Evolutionary conservation across 768 basidiomycete genomes (phyloP).

Genomic region (Pleurotus tuoliensis): DNA sequence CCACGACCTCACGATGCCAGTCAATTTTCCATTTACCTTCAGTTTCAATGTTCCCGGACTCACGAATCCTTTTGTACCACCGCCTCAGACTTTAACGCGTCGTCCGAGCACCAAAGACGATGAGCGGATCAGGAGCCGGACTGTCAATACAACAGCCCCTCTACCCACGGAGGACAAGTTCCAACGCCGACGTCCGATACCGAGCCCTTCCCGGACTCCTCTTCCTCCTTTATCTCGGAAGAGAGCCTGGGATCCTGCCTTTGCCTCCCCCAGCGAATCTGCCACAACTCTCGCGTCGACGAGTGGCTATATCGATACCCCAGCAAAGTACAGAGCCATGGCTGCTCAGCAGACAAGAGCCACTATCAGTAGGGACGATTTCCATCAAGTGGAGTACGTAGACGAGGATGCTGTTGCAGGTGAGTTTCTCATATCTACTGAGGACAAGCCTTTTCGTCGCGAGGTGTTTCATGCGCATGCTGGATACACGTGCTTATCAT

Average conservation of each 20-base stretch:
- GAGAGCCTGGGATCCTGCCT: conserved; percentile 71
- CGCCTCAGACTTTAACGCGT: conserved; percentile 10
- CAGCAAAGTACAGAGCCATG: conserved; percentile 56
- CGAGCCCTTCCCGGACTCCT: conserved; percentile 33
- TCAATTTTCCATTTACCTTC: conserved; percentile 68
- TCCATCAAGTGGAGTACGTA: conserved; percentile 24
- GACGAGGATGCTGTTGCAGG: conserved; percentile 20
- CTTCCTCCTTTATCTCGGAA: conserved; percentile 45
- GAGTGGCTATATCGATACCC: conserved; percentile 66
- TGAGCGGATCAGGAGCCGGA: conserved; percentile 17
- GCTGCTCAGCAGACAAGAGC: conserved; percentile 29
- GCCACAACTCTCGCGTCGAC: conserved; percentile 50
- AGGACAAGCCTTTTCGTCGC: conserved; percentile 5
- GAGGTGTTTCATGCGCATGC: conserved; percentile 11
- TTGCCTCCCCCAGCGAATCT: conserved; percentile 51
- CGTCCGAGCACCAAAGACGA: conserved; percentile 5
- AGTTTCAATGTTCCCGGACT: conserved; percentile 60
- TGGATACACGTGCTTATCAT: conserved; percentile 7
- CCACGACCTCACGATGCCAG: conserved; percentile 5
- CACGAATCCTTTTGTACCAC: conserved; percentile 52
- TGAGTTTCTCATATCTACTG: conserved; percentile 15
- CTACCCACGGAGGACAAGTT: conserved; percentile 18
- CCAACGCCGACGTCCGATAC: conserved; percentile 20
- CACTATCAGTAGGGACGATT: conserved; percentile 30
- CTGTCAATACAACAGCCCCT: conserved; percentile 19